Percentiles rank a stretch among this genome's conserved stretches.
Evolutionary conservation across 2,329 filamentous ascomycete genomes (phyloP).

Genomic region (Fusarium albidum): DNA sequence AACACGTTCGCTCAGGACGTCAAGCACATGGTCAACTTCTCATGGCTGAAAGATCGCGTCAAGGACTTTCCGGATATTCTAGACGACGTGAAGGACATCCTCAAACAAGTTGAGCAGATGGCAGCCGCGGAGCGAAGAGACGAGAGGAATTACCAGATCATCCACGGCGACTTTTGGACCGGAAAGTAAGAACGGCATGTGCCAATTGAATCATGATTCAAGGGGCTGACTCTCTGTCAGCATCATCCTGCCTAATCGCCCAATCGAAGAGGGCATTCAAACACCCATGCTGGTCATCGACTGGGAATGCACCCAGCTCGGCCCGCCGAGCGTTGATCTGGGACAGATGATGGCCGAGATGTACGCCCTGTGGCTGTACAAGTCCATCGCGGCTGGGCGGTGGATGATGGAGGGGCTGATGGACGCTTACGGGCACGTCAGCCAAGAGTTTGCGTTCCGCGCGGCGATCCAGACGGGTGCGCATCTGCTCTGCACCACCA

Average conservation of each 20-base stretch:
- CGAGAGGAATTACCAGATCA: conserved; percentile 1
- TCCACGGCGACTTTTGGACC: conserved; percentile 12
- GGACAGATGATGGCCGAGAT: conserved; percentile 17
- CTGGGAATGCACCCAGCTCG: conserved; percentile 3
- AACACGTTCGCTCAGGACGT: conserved; percentile 3
- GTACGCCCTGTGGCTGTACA: conserved; percentile 11
- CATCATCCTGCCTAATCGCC: background rate
- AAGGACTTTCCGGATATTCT: conserved; percentile 6
- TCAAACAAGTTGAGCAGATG: conserved; percentile 8
- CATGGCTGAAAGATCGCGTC: background rate
- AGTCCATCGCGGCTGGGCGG: background rate
- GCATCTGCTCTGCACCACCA: conserved; percentile 3
- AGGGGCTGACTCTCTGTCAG: background rate
- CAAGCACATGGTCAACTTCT: conserved; percentile 8
- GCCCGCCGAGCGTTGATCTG: background rate
- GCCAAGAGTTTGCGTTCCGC: background rate
- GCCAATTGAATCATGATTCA: accelerated
- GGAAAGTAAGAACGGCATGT: background rate
- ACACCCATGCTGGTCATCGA: background rate
- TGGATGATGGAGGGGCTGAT: conserved; percentile 12
- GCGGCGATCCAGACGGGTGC: conserved; percentile 2
- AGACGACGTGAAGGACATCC: background rate
- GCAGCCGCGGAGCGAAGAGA: background rate
- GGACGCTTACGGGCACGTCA: background rate
- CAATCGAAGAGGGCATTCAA: background rate